Evolutionary conservation across 1,284 basidiomycete species (phyloP), one percentile per base, ranked within the genome.

Genomic region (Xerocomus alliaceus): DNA sequence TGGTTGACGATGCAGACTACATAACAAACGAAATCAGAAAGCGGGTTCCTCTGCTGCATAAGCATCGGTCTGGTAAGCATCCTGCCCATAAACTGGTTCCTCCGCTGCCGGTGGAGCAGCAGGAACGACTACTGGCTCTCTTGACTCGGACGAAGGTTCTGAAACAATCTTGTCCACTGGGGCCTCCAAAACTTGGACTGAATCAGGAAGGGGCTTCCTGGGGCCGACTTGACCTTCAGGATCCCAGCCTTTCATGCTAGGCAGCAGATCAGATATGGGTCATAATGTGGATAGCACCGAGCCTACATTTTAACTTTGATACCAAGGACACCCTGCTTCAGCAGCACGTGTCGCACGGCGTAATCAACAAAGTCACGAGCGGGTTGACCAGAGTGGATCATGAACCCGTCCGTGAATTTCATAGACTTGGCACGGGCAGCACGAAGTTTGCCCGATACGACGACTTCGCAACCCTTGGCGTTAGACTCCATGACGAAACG

Each of bases 391-490:
- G 97, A 98, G 90, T 99, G 97, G 80, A 99, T 97, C 95, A 99
- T 98, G 91, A 98, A 98, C 56, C 97, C 97, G 76, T 99, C 97
- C 78, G 96, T 98, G 86, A 99, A 99, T 84, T 99, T 99, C 97
- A 99, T 99, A 52, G 94, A 94, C 85, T 99, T 99, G 77, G 97
- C 97, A 88, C 96, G 95, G 71, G 97, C 97, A 73, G 97, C 97
- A 80, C 97, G 95, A 75, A 99, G 94, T 83, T 99, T 99, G 78
- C 97, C 97, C 69, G 97, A 99, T 68, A 99, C 95, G 77, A 99
- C 94, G 69, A 99, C 97, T 83, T 99, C 97, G 78, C 96, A 98
- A 82, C 97, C 97, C 86, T 99, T 99, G 71, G 97, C 97, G 72
- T 94, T 94, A 62, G 96, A 98, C 85, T 99, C 97, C 97, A 99